These are phyloP conservation scores for Suillus clintonianus DNA, from an alignment of 768 basidiomycete genomes.

Conservation along the genomic window DNA sequence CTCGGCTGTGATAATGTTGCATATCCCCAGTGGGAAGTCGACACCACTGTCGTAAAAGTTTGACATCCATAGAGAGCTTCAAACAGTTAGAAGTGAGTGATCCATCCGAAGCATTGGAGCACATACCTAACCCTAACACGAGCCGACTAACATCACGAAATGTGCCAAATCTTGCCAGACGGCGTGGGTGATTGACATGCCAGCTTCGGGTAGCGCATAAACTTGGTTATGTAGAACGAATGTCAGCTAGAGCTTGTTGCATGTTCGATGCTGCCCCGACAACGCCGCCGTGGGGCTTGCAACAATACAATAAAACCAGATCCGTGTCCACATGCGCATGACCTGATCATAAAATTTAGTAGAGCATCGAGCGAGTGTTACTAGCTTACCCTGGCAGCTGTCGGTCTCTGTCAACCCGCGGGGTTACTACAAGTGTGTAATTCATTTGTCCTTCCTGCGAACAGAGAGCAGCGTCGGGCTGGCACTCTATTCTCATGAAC, in stretches of 20 bases:
- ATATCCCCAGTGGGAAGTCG: background rate
- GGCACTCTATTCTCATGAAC: background rate
- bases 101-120: background rate
- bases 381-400: background rate
- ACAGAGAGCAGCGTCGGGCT: background rate
- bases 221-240: background rate
- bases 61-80: background rate
- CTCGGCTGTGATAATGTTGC: background rate
- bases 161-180: background rate
- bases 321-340: too few relatives aligned
- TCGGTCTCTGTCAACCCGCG: background rate
- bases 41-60: background rate
- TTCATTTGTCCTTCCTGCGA: background rate
- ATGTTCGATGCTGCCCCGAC: background rate
- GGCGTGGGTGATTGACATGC: background rate
- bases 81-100: background rate
- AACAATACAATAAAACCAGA: background rate
- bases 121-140: background rate
- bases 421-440: background rate
- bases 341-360: too few relatives aligned
- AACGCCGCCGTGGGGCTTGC: background rate
- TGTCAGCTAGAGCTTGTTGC: background rate
- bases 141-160: background rate
- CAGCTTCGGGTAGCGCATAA: background rate
- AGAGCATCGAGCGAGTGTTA: background rate